Evolutionary conservation across 768 basidiomycete genomes (phyloP).

Genomic region (Leccinum obscurum): DNA sequence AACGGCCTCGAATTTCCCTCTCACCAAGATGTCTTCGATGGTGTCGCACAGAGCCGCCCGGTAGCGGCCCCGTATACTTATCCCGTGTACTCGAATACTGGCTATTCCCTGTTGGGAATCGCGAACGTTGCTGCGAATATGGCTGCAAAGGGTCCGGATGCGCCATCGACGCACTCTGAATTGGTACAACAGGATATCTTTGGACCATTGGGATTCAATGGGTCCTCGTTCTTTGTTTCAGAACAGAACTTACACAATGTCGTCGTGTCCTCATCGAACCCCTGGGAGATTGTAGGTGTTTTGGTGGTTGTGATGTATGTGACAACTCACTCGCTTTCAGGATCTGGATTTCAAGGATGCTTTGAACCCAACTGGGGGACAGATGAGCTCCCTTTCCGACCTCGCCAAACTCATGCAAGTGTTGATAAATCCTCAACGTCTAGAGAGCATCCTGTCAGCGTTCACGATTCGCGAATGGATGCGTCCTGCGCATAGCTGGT

Average conservation of each 20-base stretch:
- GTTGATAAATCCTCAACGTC: conserved; percentile 42
- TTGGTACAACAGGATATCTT: conserved; percentile 52
- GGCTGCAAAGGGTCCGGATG: conserved; percentile 14
- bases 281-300: conserved; percentile 37
- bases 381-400: conserved; percentile 52
- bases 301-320: neutral
- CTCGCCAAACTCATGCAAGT: conserved; percentile 43
- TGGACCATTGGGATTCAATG: conserved; percentile 43
- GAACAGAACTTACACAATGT: conserved; percentile 36
- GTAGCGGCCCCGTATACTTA: conserved; percentile 44
- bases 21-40: conserved; percentile 34
- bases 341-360: conserved; percentile 41
- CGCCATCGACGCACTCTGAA: conserved; percentile 39
- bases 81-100: conserved; percentile 45
- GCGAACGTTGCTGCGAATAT: conserved; percentile 37
- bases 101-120: conserved; percentile 35
- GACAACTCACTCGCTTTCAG: conserved; percentile 19
- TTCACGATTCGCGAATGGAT: conserved; percentile 44
- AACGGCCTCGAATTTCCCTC: conserved; percentile 35
- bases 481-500: conserved; percentile 41
- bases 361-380: conserved; percentile 47
- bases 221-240: conserved; percentile 43
- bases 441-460: conserved; percentile 35
- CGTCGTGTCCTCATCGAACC: conserved; percentile 39
- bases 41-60: conserved; percentile 40